Evolutionary conservation across 2,329 filamentous ascomycete genomes (phyloP), one percentile per base, ranked within the genome.

Genomic region (Rhynchosporium agropyri): DNA sequence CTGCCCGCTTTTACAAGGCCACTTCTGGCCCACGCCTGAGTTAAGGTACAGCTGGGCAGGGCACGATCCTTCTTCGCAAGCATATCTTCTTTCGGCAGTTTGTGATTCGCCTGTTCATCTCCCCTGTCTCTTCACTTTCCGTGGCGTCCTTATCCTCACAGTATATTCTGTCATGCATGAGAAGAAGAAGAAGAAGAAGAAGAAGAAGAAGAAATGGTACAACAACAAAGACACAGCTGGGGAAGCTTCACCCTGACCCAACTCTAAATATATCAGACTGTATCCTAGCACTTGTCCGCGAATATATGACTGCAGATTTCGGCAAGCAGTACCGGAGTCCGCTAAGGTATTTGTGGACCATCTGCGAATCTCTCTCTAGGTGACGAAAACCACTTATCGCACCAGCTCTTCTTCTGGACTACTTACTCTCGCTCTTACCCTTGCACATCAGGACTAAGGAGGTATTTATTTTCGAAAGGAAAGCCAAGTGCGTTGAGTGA

Each of bases 181-280:
- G 51, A 29, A 42, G 36, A 54, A 38, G 50, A 53, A n/a, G n/a
- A 40, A 33, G 26, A 51, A 13, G 6, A 43, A n/a, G 20, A n/a
- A 43, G 20, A n/a, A 40, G 36, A 40, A 40, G 36, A 12, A 20
- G 36, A 40, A 12, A n/a, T 15, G 12, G 33, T 36, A 36, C 33
- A 46, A 46, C 13, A 46, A n/a, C 5, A 46, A 20, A 26, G 33
- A 33, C 51, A 42, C 20, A 42, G 33, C 43, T 42, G 15, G 33
- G 36, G 51, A 54, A 54, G 51, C 51, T 40, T 54, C 20, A 54
- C 40, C 51, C 51, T 36, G 36, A 54, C 51, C 51, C 51, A 42
- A 54, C 51, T 42, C 33, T 54, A 54, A 54, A 54, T 42, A 33
- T 42, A 33, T 42, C 51, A 54, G 38, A 10, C 51, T 54, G 29